Base-by-base conservation (phyloP, 2,329 filamentous ascomycete species). In the Alternaria gansuensis region DNA sequence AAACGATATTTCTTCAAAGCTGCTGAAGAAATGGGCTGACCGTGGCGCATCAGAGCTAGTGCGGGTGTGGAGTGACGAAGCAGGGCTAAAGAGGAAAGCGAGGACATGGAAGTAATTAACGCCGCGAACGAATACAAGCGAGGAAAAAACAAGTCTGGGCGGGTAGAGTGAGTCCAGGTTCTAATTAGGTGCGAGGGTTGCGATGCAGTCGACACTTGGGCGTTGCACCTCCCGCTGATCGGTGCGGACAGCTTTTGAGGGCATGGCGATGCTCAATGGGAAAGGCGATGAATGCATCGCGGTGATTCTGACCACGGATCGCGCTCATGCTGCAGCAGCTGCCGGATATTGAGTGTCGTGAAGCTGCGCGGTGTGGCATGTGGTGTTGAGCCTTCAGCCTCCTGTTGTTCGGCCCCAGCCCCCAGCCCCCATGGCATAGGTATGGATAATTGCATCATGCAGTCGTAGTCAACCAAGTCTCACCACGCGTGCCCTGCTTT, bases 361-460 rank as follows among this genome's bases (percentile, higher is more conserved):
- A 39, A 31, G 26, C 7, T 11, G 44, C 21, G 31, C 21, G 37
- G 17, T 31, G 46, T 45, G 46, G 36, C 39, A 46, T 33, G 40
- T 57, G 56, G 58, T 67, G 64, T 57, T 62, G 59, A 54, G 37
- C n/a, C 24, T 52, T 36, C 65, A 68, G 67, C 69, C 65, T 63
- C 66, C 68, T 53, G 65, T 70, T 69, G 63, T 65, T 66, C 63
- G 54, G 57, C 44, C 68, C 70, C 71, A 74, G 68, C 71, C 44
- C 68, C 70, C 71, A 74, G 68, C 71, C 71, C 68, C 70, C 63
- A 59, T 34, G 45, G 54, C 54, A 39, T 51, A n/a, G n/a, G n/a
- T n/a, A 24, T 41, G 46, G 50, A 41, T 49, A 59, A 71, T 74
- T 71, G 70, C 71, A 74, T 74, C 70, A 74, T 69, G 66, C 43